Base-by-base conservation (phyloP, 116 monocot species). In the Dioscorea cayenensis region DNA sequence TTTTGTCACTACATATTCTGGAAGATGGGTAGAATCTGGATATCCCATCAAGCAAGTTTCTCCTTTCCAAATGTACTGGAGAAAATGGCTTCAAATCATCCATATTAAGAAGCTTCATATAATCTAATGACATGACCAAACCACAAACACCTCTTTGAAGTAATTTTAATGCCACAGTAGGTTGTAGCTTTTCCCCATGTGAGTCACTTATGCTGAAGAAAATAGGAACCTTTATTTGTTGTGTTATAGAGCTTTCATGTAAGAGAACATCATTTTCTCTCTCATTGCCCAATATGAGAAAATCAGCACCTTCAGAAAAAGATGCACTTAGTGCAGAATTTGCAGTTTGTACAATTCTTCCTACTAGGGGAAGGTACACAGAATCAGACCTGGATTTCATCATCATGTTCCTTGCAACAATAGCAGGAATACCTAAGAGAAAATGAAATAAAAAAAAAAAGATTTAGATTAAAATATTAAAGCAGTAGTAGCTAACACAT, bases 351-450 rank as follows among this genome's bases (percentile, higher is more conserved):
- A 92, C 79, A 17, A 22, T 79, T 84, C 90, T 87, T 80, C 88
- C 96, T 23, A 96, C 96, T 37, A 96, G 60, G 18, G 96, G 96
- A 27, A 92, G 86, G 72, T 86, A 85, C 28, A 96, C 82, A 51
- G 87, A 70, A 70, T 90, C 92, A 51, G 83, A 74, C 60, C 82
- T 84, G 35, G 96, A 90, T 68, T 81, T 82, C 80, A 80, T 87
- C 96, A 96, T 81, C 96, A 92, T 92, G 66, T 83, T 84, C 80
- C 88, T 90, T n/a, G 96, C 96, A 72, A 96, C 83, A 72, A 92
- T 88, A 17, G 88, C 70, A 73, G 96, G 96, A 73, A 96, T 82
- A 51, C 92, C 96, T 96, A 17, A 25, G 67, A 59, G 21, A 64
- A 21, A 73, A 64, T 14, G 51, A 36, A 17, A 36, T 5, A 55